A percentile compares a stretch with the other conserved stretches of the same genome.
phyloP scores from a whole-genome alignment of 331 rosid genomes.

The Malus hybrid region DNA sequence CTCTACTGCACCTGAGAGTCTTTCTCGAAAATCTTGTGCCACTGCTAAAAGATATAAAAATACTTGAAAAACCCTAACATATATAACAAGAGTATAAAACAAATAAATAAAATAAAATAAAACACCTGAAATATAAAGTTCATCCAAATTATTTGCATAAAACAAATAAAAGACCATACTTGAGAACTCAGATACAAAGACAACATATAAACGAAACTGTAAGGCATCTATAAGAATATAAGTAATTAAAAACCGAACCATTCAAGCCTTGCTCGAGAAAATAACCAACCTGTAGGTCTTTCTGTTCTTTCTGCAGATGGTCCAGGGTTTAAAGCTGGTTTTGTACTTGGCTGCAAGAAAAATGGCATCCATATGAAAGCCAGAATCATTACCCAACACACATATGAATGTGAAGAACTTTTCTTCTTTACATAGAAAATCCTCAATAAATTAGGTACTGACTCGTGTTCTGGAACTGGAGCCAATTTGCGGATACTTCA shows the following conservation, averaged over 20 bases:
- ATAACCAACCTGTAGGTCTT: slow-evolving; percentile 70
- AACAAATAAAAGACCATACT: not conserved
- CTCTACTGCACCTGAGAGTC: slow-evolving; percentile 82
- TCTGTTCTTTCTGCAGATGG: slow-evolving; percentile 63
- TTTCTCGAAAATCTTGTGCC: slow-evolving; percentile 66
- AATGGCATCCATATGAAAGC: not conserved
- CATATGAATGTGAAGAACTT: not conserved
- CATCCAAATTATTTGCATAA: not conserved
- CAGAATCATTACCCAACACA: not conserved
- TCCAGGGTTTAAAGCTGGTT: slow-evolving; percentile 61
- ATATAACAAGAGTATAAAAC: no score
- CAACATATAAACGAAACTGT: not conserved
- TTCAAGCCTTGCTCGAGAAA: slow-evolving; percentile 15
- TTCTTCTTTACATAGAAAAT: slow-evolving; percentile 1
- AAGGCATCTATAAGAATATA: not conserved
- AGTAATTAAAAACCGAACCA: not conserved
- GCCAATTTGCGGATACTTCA: slow-evolving; percentile 94
- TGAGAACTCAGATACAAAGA: not conserved
- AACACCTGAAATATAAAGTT: no score
- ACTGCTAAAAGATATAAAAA: slow-evolving; percentile 25
- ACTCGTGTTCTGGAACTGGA: slow-evolving; percentile 83
- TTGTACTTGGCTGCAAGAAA: slow-evolving; percentile 63
- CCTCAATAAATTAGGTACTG: slow-evolving; percentile 22
- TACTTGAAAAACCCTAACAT: no score
- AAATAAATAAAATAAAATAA: no score